Percentiles rank a stretch among this genome's conserved stretches.
Conservation (phyloP, 176 grass and related monocot species). For the Echinochloa phyllopogon region DNA sequence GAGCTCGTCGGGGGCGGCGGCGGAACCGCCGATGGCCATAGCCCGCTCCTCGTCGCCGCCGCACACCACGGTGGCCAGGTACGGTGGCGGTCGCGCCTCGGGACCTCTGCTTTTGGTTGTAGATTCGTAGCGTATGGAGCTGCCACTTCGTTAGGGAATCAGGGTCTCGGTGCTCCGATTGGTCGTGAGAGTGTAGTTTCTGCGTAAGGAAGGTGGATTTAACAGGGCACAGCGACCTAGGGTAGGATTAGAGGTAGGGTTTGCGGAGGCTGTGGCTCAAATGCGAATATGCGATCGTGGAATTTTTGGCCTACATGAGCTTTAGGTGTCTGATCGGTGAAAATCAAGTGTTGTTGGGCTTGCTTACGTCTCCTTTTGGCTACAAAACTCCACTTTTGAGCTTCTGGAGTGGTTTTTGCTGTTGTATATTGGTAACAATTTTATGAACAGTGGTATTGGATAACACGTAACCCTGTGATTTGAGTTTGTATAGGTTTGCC, state of each 20-base stretch:
- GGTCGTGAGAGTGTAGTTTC: conserved; percentile 1
- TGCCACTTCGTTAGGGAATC: conserved; percentile 15
- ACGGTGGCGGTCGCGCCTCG: not conserved
- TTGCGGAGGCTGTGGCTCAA: not conserved
- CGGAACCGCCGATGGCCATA: conserved; percentile 58
- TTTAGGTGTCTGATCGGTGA: not conserved
- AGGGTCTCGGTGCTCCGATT: not conserved
- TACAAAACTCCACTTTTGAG: conserved; percentile 20
- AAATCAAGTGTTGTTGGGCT: not conserved
- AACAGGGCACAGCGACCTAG: conserved; percentile 4
- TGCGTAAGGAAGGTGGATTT: conserved; percentile 6
- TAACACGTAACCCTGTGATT: not conserved
- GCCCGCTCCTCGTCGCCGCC: conserved; percentile 81
- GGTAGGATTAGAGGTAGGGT: conserved; percentile 14
- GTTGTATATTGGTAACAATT: not conserved
- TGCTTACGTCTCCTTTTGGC: not conserved
- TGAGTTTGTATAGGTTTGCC: not conserved
- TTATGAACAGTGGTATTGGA: not conserved
- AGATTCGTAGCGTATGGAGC: conserved; percentile 36
- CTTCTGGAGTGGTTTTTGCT: not conserved
- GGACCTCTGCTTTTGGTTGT: not conserved
- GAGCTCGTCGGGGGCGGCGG: conserved; percentile 75
- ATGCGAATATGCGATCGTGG: not conserved
- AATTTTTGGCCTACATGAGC: not conserved
- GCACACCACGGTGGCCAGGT: conserved; percentile 86